These are phyloP conservation scores for Lachancea mirantina DNA, from an alignment of 805 yeast genomes.

Conservation along the genomic window DNA sequence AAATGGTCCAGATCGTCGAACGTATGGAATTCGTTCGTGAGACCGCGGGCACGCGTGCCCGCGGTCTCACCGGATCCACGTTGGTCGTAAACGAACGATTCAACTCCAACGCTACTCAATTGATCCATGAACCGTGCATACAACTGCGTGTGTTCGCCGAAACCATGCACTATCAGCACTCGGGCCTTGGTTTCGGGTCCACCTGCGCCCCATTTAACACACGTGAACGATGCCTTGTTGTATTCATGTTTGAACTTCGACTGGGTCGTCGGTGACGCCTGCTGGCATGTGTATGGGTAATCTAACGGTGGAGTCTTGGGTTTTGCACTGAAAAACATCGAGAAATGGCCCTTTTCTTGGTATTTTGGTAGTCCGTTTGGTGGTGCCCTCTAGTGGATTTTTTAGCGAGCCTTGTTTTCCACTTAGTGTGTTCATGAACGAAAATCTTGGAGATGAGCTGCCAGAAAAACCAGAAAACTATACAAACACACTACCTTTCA, in stretches of 20 bases:
- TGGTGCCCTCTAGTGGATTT: too few species aligned
- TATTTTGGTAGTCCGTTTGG: too few species aligned
- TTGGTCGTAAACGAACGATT: constrained; percentile 63
- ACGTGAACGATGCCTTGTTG: constrained; percentile 26
- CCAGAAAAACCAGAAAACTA: too few species aligned
- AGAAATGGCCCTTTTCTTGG: not conserved
- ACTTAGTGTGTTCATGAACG: too few species aligned
- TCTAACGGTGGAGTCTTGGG: constrained; percentile 5
- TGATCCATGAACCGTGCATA: constrained; percentile 50
- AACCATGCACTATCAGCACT: constrained; percentile 62
- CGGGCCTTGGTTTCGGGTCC: constrained; percentile 38
- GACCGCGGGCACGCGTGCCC: constrained; percentile 46
- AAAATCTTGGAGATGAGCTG: too few species aligned
- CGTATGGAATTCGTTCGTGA: constrained; percentile 48
- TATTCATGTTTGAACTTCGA: constrained; percentile 19
- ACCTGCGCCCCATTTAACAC: constrained; percentile 23
- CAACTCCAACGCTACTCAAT: constrained; percentile 48
- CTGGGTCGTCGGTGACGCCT: constrained; percentile 17
- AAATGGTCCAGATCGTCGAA: constrained; percentile 57
- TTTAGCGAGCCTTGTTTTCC: too few species aligned
- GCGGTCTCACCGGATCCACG: constrained; percentile 69
- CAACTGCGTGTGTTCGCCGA: constrained; percentile 48
- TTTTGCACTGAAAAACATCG: constrained; percentile 4
- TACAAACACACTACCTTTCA: too few species aligned
- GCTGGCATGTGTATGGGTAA: constrained; percentile 27